phyloP scores from a whole-genome alignment of 495 filamentous ascomycete genomes.

The Daldinia vernicosa region DNA sequence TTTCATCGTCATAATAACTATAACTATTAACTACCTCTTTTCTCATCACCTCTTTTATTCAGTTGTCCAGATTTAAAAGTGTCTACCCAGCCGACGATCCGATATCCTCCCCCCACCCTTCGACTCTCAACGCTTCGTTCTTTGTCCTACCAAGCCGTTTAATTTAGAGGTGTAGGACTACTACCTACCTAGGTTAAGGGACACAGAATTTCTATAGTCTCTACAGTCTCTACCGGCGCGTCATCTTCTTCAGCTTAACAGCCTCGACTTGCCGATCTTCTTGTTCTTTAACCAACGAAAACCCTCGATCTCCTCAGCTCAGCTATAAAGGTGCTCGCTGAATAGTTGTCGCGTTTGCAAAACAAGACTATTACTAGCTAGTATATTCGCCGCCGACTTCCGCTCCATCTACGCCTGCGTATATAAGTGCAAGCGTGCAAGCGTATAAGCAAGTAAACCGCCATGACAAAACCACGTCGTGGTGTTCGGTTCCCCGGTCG shows the following conservation, averaged over 20 bases:
- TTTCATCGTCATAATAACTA: not conserved
- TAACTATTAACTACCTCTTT: not conserved
- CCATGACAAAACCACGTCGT: conserved; percentile 79
- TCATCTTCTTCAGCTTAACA: not conserved
- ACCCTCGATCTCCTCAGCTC: not conserved
- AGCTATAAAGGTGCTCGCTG: not conserved
- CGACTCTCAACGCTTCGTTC: conserved; percentile 7
- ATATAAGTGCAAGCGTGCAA: not conserved
- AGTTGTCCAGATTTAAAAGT: not conserved
- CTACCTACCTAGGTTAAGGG: too few species aligned
- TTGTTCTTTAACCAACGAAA: conserved; percentile 7
- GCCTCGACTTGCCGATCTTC: not conserved
- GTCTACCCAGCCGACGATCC: conserved; percentile 31
- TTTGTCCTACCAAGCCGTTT: conserved; percentile 12
- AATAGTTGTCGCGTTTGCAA: conserved; percentile 13
- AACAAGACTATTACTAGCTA: not conserved
- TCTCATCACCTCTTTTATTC: not conserved
- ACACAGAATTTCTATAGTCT: not conserved
- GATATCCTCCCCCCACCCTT: conserved; percentile 27
- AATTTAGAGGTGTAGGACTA: not conserved
- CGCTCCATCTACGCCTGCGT: not conserved
- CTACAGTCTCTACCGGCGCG: not conserved
- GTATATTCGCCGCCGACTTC: not conserved
- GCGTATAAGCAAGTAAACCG: conserved; percentile 1
- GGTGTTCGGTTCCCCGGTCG: conserved; percentile 85